Percentiles rank a stretch among this genome's conserved stretches.
Evolutionary conservation across 768 basidiomycete genomes (phyloP).

Genomic region (Lactifluus subvellereus): DNA sequence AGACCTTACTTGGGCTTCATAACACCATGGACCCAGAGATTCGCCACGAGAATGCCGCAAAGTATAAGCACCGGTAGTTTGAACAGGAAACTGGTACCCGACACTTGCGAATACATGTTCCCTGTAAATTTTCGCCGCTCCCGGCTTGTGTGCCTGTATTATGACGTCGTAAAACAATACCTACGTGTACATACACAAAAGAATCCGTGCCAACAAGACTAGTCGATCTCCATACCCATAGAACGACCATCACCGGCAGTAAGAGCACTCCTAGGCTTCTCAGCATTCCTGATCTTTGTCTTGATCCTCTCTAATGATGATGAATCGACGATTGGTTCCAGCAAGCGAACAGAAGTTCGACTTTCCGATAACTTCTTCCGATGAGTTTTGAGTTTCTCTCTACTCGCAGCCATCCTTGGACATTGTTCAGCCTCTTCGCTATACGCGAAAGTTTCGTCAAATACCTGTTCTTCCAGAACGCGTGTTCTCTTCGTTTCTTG

Average conservation of each 20-base stretch:
- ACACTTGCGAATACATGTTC: constrained; percentile 3
- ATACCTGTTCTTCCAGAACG: constrained; percentile 92
- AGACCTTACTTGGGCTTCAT: constrained; percentile 88
- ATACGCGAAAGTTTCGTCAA: not conserved
- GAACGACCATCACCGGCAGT: constrained; percentile 77
- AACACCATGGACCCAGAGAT: constrained; percentile 88
- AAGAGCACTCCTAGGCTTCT: constrained; percentile 64
- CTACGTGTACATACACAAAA: not conserved
- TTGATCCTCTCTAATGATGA: constrained; percentile 44
- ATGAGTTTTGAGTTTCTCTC: constrained; percentile 70
- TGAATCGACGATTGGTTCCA: constrained; percentile 53
- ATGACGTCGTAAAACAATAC: constrained; percentile 1
- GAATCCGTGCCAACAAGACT: constrained; percentile 23
- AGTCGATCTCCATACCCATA: constrained; percentile 91
- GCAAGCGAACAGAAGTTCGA: constrained; percentile 51
- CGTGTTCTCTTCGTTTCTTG: constrained; percentile 81
- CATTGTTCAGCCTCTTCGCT: not conserved
- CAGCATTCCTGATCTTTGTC: constrained; percentile 73
- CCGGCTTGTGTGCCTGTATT: not conserved
- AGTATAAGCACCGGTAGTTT: constrained; percentile 78
- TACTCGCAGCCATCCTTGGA: constrained; percentile 75
- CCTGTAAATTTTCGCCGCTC: not conserved
- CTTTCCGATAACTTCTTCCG: constrained; percentile 60
- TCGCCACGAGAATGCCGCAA: constrained; percentile 79
- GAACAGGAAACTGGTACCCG: not conserved